phyloP scores from a whole-genome alignment of 1,284 basidiomycete species.

The Erythrobasidium hasegawianum region DNA sequence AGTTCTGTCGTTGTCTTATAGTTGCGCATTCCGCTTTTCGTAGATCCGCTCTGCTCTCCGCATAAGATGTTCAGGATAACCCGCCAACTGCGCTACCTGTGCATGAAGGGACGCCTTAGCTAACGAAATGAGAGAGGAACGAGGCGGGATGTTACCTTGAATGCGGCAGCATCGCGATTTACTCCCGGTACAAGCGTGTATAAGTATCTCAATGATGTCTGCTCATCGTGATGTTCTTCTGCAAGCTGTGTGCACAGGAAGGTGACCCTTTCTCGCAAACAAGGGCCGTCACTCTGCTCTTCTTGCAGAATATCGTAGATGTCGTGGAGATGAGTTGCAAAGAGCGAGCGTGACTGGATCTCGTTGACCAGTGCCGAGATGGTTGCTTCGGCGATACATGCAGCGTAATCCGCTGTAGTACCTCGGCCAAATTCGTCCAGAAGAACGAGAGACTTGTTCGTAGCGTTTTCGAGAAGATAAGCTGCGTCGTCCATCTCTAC shows the following conservation, averaged over 20 bases:
- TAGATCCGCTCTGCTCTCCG: conserved; percentile 10
- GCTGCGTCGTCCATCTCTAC: conserved; percentile 54
- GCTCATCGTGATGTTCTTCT: conserved; percentile 51
- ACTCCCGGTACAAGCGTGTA: conserved; percentile 32
- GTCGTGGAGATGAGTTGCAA: conserved; percentile 97
- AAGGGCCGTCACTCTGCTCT: conserved; percentile 50
- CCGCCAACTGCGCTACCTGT: conserved; percentile 33
- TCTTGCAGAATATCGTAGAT: conserved; percentile 74
- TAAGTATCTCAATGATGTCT: conserved; percentile 17
- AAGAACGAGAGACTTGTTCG: conserved; percentile 76
- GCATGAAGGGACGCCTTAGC: neutral
- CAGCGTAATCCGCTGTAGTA: conserved; percentile 84
- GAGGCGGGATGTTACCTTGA: conserved; percentile 5
- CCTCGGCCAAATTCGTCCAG: conserved; percentile 98
- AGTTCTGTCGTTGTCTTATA: neutral
- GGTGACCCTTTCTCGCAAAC: conserved; percentile 55
- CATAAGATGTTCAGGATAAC: conserved; percentile 26
- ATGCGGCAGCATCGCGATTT: conserved; percentile 33
- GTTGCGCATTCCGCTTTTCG: conserved; percentile 16
- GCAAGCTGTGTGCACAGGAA: conserved; percentile 88
- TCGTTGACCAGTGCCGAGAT: conserved; percentile 71
- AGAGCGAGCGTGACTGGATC: conserved; percentile 78
- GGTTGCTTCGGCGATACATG: conserved; percentile 88
- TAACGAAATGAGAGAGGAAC: neutral
- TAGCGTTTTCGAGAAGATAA: conserved; percentile 67